These are phyloP conservation scores for Eimeria zaria DNA, from an alignment of 169 alveolate species.

Conservation along the genomic window DNA sequence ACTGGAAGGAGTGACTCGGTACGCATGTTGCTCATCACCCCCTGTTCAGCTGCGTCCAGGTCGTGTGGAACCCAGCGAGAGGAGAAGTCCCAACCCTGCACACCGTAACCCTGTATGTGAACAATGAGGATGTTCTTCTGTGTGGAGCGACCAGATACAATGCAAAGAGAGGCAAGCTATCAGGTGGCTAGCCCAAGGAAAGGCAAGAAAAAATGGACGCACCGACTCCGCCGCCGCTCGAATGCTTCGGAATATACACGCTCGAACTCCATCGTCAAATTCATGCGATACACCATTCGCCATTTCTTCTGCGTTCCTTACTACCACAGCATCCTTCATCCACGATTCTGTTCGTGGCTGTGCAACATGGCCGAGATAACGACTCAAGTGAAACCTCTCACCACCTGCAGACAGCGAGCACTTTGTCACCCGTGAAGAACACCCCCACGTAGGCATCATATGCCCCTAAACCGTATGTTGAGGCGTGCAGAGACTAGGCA, in stretches of 20 bases:
- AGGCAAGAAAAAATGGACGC: neutral
- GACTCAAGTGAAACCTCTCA: neutral
- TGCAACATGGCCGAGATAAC: conserved; percentile 40
- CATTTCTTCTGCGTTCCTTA: neutral
- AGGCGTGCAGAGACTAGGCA: neutral
- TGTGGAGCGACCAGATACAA: neutral
- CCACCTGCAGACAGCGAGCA: neutral
- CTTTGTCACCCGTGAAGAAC: neutral
- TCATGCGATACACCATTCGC: neutral
- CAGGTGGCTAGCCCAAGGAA: neutral
- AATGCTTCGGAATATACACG: conserved; percentile 11
- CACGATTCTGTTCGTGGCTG: conserved; percentile 65
- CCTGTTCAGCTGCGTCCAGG: neutral
- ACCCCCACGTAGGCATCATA: neutral
- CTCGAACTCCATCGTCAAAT: neutral
- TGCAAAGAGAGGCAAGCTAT: neutral
- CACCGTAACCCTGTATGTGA: neutral
- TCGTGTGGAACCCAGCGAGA: conserved; percentile 63
- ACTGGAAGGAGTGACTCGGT: conserved; percentile 42
- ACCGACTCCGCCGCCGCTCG: conserved; percentile 76
- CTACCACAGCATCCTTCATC: conserved; percentile 14
- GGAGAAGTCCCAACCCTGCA: conserved; percentile 69
- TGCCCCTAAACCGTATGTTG: neutral
- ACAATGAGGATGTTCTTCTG: neutral
- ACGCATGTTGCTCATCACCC: conserved; percentile 26